phyloP scores from a whole-genome alignment of 2,329 filamentous ascomycete species.

The Fusarium nanum region DNA sequence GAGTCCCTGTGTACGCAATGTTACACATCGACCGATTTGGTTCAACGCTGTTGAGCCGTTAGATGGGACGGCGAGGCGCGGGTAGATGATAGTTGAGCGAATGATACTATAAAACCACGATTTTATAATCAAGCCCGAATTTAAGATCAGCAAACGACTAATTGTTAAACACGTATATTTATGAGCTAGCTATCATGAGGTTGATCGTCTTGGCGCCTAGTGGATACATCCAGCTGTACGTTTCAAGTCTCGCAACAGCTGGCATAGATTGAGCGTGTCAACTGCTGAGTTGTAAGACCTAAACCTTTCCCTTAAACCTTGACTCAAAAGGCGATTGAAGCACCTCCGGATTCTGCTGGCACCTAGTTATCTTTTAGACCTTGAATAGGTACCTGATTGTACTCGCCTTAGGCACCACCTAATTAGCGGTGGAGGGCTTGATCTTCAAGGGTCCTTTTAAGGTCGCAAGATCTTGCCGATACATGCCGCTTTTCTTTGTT shows the following conservation, averaged over 20 bases:
- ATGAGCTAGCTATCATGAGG: not conserved
- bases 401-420: constrained; percentile 44
- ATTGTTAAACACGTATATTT: not conserved
- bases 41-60: constrained; percentile 6
- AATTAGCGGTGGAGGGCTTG: constrained; percentile 36
- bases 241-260: not conserved
- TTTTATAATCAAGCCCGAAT: constrained; percentile 16
- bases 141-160: not conserved
- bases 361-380: not conserved
- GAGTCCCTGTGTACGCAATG: constrained; percentile 15
- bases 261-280: not conserved
- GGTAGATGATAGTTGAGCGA: constrained; percentile 41
- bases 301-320: not conserved
- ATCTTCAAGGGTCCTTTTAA: constrained; percentile 32
- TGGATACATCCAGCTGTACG: not conserved
- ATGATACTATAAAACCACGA: constrained; percentile 39
- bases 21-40: constrained; percentile 16
- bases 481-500: constrained; percentile 29
- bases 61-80: constrained; percentile 16
- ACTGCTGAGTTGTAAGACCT: not conserved
- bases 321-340: not conserved
- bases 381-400: not conserved
- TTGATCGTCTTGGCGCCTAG: not conserved
- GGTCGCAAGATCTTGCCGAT: constrained; percentile 10
- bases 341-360: not conserved